Conservation (phyloP, 257 asterid species). For the Ligustrum vulgare region DNA sequence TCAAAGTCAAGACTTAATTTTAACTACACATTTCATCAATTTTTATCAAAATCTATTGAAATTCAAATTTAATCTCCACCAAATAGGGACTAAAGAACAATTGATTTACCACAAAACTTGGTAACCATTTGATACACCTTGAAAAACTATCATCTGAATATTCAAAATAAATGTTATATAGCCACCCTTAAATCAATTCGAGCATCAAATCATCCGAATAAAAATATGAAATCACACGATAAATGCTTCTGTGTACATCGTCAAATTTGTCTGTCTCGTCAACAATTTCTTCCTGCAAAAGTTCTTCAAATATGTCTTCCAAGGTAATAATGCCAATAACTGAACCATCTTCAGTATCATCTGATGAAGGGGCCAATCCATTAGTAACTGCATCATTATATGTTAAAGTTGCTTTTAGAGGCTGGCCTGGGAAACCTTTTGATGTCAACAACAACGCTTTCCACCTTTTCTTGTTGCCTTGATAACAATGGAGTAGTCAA, state of each 20-base stretch:
- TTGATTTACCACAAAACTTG: neutral
- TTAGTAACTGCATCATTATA: constrained; percentile 38
- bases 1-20: no score
- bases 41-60: no score
- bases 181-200: neutral
- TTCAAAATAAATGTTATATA: neutral
- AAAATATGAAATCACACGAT: neutral
- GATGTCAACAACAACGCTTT: constrained; percentile 56
- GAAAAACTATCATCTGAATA: neutral
- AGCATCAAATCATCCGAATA: neutral
- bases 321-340: constrained; percentile 88
- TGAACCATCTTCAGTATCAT: constrained; percentile 73
- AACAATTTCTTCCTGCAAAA: constrained; percentile 95
- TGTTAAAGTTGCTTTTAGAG: constrained; percentile 26
- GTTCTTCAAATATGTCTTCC: constrained; percentile 96
- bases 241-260: constrained; percentile 71
- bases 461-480: constrained; percentile 40
- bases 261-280: constrained; percentile 93
- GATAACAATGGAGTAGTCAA: constrained; percentile 50
- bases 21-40: no score
- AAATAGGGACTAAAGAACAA: no score
- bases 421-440: constrained; percentile 44
- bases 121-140: neutral
- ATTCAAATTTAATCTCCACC: no score
- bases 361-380: constrained; percentile 38